Percentiles rank a stretch among this genome's conserved stretches.
Evolutionary conservation across 805 yeast genomes (phyloP).

Genomic region (Metschnikowia sp.): DNA sequence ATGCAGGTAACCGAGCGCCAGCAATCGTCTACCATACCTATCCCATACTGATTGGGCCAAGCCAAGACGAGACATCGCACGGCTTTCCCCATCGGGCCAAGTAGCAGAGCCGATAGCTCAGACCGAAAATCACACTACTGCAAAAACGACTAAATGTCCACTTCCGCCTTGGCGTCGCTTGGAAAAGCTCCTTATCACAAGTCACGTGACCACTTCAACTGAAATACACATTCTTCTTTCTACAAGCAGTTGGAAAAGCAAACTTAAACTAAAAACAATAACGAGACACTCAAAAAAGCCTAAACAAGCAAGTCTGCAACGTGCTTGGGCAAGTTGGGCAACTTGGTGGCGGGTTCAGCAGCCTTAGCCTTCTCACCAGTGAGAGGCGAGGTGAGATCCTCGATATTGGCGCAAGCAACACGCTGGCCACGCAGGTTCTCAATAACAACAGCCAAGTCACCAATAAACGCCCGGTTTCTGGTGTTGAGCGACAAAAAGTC

Average conservation of each 20-base stretch:
- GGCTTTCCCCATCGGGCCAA: too few relatives aligned
- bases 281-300: neutral
- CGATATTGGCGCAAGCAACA: slow-evolving; percentile 2
- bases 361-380: slow-evolving; percentile 2
- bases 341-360: neutral
- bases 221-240: too few relatives aligned
- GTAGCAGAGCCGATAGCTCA: too few relatives aligned
- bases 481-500: slow-evolving; percentile 4
- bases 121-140: too few relatives aligned
- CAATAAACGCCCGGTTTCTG: slow-evolving; percentile 3
- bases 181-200: too few relatives aligned
- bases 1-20: too few relatives aligned
- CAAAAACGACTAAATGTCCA: too few relatives aligned
- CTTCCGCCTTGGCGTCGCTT: too few relatives aligned
- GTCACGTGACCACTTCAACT: too few relatives aligned
- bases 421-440: neutral
- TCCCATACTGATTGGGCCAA: too few relatives aligned
- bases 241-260: neutral
- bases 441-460: slow-evolving; percentile 3
- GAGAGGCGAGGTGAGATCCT: neutral
- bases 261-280: neutral
- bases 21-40: too few relatives aligned
- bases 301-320: neutral
- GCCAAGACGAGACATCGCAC: too few relatives aligned
- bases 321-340: neutral